These are phyloP conservation scores for Triticum timopheevii DNA, from an alignment of 176 grass and related monocot species.

Conservation along the genomic window DNA sequence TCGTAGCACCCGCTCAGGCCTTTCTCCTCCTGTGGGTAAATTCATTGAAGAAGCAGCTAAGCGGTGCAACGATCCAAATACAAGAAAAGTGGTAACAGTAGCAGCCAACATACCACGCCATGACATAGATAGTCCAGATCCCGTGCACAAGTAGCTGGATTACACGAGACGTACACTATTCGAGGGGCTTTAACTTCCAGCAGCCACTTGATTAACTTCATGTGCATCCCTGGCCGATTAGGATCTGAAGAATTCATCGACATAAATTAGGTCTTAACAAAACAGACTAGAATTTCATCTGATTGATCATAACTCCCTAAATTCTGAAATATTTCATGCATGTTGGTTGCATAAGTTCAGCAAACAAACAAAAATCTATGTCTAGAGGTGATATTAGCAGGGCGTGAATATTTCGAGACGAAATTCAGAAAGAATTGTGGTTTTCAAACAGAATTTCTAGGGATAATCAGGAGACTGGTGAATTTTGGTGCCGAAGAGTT, in stretches of 20 bases:
- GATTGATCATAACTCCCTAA: background rate
- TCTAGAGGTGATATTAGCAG: background rate
- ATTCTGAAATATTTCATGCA: background rate
- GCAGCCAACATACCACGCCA: constrained; percentile 62
- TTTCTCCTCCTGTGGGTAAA: constrained; percentile 51
- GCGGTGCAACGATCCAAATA: constrained; percentile 5
- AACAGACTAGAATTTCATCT: background rate
- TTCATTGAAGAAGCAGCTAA: constrained; percentile 26
- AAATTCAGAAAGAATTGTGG: background rate
- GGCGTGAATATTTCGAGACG: background rate
- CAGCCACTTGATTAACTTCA: constrained; percentile 95
- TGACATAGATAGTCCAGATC: constrained; percentile 97
- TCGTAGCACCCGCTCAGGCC: constrained; percentile 67
- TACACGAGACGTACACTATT: constrained; percentile 88
- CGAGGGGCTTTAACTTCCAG: constrained; percentile 76
- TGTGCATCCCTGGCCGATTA: constrained; percentile 90
- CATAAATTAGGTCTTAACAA: background rate
- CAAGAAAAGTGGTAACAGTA: background rate
- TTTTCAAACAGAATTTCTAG: background rate
- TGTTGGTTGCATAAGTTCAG: background rate
- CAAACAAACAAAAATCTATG: background rate
- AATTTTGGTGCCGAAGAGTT: constrained; percentile 2
- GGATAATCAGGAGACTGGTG: background rate
- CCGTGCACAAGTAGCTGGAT: constrained; percentile 82
- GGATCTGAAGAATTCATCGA: constrained; percentile 76